Conservation (phyloP, 257 asterid species). For the Sherardia arvensis region DNA sequence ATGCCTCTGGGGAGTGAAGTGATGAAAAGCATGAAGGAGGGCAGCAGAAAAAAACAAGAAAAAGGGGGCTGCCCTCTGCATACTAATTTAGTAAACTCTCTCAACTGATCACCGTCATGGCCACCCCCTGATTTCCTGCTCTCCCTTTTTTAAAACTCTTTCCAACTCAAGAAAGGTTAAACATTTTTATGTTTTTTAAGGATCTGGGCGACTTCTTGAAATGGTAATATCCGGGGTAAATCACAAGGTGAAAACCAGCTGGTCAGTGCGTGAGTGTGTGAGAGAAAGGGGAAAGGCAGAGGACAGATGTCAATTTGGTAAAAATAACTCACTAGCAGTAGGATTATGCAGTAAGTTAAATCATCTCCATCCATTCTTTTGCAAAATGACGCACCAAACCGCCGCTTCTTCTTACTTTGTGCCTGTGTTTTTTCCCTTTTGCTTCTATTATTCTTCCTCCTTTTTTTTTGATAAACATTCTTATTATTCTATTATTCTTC, state of each 20-base stretch:
- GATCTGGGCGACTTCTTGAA: slow-evolving; percentile 6
- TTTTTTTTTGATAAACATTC: too few species aligned
- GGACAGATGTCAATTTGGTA: slow-evolving; percentile 33
- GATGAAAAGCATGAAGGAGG: slow-evolving; percentile 9
- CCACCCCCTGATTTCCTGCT: background rate
- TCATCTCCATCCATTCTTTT: slow-evolving; percentile 43
- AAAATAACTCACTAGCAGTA: too few species aligned
- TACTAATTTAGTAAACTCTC: slow-evolving; percentile 8
- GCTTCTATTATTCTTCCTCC: background rate
- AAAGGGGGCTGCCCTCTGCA: slow-evolving; percentile 3
- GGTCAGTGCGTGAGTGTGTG: background rate
- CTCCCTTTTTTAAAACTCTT: background rate
- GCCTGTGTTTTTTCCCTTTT: background rate
- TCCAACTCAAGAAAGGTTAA: background rate
- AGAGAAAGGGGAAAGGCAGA: slow-evolving; percentile 5
- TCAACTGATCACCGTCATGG: slow-evolving; percentile 4
- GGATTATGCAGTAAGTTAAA: slow-evolving; percentile 15
- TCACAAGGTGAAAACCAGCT: slow-evolving; percentile 14
- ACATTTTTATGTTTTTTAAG: too few species aligned
- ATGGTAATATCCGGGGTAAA: slow-evolving; percentile 17
- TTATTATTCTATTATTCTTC: too few species aligned
- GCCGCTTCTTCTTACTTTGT: background rate
- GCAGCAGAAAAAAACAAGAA: slow-evolving; percentile 4
- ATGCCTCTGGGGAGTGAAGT: slow-evolving; percentile 6
- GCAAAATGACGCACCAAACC: slow-evolving; percentile 7